Evolutionary conservation across 371 early-diverging fungal genomes (phyloP), one percentile per base, ranked within the genome.

Genomic region (Phascolomyces articulosus): DNA sequence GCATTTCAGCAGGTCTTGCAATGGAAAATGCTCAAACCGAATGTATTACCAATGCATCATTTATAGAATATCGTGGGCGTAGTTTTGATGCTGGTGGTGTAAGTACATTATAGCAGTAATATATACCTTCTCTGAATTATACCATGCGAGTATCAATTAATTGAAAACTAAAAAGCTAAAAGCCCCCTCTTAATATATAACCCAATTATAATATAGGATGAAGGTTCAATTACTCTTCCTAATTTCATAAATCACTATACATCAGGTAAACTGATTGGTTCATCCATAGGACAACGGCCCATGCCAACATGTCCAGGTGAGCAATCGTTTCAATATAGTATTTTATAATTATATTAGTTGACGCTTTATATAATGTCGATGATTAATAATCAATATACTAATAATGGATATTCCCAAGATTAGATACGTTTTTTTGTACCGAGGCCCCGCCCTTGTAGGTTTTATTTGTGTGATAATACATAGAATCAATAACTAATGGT

Each of bases 31-130:
- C 68, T 11, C 27, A 72, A 34, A 65, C 69, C 0, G 20, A 60
- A 13, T 72, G 66, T 56, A 23, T 72, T 6, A 31, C 60, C 1
- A 20, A 24, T 13, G 47, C 62, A 2, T 58, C 67, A 16, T 67
- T 79, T 31, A 67, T 58, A 29, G 69, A 79, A 63, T 72, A 72
- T 47, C 65, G 77, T 26, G 79, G 79, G 2, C 38, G 63, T 15
- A 72, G 77, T 34, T 74, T 68, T 40, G 21, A 57, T 2, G 70
- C 63, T 41, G 79, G 79, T 21, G 79, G 76, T 4, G 79, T 79
- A 74, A 49, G 66, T 41, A 34, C n/a, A n/a, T n/a, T 34, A 34
- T 34, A 34, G 11, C 34, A 9, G 11, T 1, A 34, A 11, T 34
- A 9, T 34, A 9, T 34, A 6, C 11, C 11, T 34, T 34, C 34